Evolutionary conservation across 2,329 filamentous ascomycete genomes (phyloP).

Genomic region (Trichoderma sp.): DNA sequence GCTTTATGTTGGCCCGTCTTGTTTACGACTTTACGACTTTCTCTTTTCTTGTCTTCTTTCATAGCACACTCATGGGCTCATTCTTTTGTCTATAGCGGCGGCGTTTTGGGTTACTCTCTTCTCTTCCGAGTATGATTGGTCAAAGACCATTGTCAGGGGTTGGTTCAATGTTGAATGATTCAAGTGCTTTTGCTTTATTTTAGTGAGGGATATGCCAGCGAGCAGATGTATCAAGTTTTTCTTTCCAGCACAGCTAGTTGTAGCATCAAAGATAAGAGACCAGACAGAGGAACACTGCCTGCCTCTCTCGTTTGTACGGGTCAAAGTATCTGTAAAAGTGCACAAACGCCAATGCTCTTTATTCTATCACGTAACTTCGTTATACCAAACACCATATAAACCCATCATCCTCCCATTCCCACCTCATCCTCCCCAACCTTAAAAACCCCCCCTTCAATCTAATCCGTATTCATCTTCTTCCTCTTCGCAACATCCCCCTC

Average conservation of each 20-base stretch:
- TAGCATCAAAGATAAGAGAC: neutral
- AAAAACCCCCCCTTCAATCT: neutral
- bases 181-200: constrained; percentile 8
- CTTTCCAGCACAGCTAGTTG: no score
- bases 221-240: no score
- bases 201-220: no score
- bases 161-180: no score
- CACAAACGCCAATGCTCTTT: neutral
- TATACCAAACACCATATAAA: neutral
- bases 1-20: neutral
- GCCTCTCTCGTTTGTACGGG: neutral
- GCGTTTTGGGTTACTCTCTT: constrained; percentile 35
- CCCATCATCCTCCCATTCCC: neutral
- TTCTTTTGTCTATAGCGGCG: constrained; percentile 35
- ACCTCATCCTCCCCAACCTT: neutral
- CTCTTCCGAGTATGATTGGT: neutral
- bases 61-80: constrained; percentile 1
- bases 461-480: constrained; percentile 17
- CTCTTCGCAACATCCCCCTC: constrained; percentile 10
- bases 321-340: neutral
- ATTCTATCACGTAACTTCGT: constrained; percentile 4
- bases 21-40: constrained; percentile 11
- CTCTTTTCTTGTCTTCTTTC: constrained; percentile 2
- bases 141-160: neutral
- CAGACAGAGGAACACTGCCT: neutral